These are phyloP conservation scores for Nannochloropsis salina DNA, from an alignment of 108 stramenopile species.

Conservation along the genomic window DNA sequence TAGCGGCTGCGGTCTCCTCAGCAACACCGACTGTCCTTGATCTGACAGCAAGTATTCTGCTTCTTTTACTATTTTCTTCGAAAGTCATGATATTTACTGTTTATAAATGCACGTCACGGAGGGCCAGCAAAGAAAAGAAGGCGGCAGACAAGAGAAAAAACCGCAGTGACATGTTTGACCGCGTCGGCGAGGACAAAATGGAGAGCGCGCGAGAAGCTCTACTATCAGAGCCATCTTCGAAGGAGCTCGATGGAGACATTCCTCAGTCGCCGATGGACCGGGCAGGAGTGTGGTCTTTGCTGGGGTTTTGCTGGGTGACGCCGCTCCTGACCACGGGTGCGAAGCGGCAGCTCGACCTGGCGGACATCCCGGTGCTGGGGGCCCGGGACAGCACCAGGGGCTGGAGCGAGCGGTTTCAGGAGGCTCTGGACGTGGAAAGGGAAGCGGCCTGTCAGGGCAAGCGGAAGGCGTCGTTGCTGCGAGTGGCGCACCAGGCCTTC, in stretches of 20 bases:
- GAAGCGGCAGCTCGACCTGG: conserved; percentile 32
- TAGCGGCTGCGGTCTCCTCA: neutral
- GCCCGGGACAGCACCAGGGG: conserved; percentile 27
- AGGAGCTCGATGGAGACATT: neutral
- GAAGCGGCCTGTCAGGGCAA: conserved; percentile 22
- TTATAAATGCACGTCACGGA: neutral
- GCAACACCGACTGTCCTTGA: neutral
- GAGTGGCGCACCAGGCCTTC: conserved; percentile 28
- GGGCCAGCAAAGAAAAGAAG: neutral
- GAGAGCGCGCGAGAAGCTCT: conserved; percentile 10
- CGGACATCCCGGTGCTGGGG: conserved; percentile 36
- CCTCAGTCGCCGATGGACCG: neutral
- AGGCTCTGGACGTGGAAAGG: neutral
- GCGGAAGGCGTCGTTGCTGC: conserved; percentile 25
- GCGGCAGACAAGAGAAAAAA: neutral
- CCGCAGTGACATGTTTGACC: neutral
- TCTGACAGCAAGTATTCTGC: neutral
- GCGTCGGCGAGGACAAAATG: neutral
- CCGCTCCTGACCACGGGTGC: conserved; percentile 42
- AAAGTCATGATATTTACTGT: neutral
- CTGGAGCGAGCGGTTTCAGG: conserved; percentile 32
- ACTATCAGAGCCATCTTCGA: neutral
- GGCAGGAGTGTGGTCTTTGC: conserved; percentile 19
- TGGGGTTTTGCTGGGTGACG: conserved; percentile 41
- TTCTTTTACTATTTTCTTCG: neutral